Conservation (phyloP, 257 asterid species). For the Thymus mandschuricus region DNA sequence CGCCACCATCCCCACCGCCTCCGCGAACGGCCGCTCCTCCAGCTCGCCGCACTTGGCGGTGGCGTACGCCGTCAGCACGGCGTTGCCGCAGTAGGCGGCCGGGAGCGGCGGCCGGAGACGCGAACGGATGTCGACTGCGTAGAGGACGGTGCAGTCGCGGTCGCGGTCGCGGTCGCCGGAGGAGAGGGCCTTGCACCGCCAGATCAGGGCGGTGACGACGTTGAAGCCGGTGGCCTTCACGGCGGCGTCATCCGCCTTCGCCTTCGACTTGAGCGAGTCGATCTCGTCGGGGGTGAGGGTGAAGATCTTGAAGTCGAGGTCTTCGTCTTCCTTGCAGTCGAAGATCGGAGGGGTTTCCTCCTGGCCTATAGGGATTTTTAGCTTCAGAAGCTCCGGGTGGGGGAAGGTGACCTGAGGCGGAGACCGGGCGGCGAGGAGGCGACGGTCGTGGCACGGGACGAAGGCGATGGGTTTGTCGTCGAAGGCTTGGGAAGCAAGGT, state of each 20-base stretch:
- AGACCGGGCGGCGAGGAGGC: constrained; percentile 68
- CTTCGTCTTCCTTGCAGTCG: constrained; percentile 46
- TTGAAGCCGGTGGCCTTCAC: constrained; percentile 68
- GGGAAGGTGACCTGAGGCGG: constrained; percentile 88
- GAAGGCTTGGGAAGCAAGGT: constrained; percentile 82
- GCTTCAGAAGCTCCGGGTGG: constrained; percentile 75
- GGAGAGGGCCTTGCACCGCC: constrained; percentile 89
- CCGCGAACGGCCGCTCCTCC: constrained; percentile 52
- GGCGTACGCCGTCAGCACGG: constrained; percentile 72
- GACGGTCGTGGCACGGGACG: constrained; percentile 70
- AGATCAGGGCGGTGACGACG: constrained; percentile 67
- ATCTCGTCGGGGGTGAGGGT: constrained; percentile 48
- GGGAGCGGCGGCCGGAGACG: constrained; percentile 73
- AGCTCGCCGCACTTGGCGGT: constrained; percentile 54
- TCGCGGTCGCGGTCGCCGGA: constrained; percentile 28
- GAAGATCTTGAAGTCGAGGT: constrained; percentile 64
- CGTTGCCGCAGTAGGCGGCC: constrained; percentile 67
- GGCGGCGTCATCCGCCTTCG: constrained; percentile 18
- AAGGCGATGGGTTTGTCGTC: constrained; percentile 60
- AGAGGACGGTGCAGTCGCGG: constrained; percentile 56
- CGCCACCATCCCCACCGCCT: constrained; percentile 53
- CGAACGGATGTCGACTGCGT: constrained; percentile 71
- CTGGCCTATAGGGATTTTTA: constrained; percentile 55
- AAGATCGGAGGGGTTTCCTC: constrained; percentile 54
- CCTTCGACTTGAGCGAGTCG: constrained; percentile 50